Evolutionary conservation across 768 basidiomycete species (phyloP).

Genomic region (Strobilomyces confusus): DNA sequence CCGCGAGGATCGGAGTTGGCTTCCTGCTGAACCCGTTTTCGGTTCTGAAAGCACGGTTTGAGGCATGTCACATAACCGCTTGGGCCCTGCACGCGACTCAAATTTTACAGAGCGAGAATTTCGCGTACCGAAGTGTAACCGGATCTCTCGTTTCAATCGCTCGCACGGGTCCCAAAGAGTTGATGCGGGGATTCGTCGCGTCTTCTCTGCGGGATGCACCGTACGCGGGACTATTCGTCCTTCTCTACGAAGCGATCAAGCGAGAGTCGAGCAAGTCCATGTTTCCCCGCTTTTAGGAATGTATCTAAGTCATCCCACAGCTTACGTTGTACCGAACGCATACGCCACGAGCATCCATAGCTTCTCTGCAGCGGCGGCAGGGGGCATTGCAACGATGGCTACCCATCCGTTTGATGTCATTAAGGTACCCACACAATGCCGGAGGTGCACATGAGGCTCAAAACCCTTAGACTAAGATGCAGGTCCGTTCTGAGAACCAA

Average conservation of each 20-base stretch:
- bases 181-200: conserved; percentile 82
- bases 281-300: not conserved
- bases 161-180: conserved; percentile 72
- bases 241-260: conserved; percentile 87
- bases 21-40: conserved; percentile 87
- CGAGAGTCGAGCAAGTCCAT: conserved; percentile 53
- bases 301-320: conserved; percentile 27
- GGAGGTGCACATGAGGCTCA: not conserved
- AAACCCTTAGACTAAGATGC: conserved; percentile 75
- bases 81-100: not conserved
- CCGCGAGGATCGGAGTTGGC: conserved; percentile 75
- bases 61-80: conserved; percentile 48
- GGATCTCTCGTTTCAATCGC: conserved; percentile 56
- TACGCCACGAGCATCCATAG: conserved; percentile 55
- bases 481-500: conserved; percentile 74
- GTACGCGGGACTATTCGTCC: conserved; percentile 86
- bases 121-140: conserved; percentile 60
- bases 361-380: conserved; percentile 72
- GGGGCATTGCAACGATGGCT: conserved; percentile 75
- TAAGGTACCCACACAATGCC: conserved; percentile 52
- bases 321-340: conserved; percentile 37
- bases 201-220: conserved; percentile 93
- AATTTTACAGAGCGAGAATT: conserved; percentile 63
- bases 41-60: conserved; percentile 87
- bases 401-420: conserved; percentile 95